Conservation (phyloP, 2,329 filamentous ascomycete species). For the Teratosphaeria destructans region DNA sequence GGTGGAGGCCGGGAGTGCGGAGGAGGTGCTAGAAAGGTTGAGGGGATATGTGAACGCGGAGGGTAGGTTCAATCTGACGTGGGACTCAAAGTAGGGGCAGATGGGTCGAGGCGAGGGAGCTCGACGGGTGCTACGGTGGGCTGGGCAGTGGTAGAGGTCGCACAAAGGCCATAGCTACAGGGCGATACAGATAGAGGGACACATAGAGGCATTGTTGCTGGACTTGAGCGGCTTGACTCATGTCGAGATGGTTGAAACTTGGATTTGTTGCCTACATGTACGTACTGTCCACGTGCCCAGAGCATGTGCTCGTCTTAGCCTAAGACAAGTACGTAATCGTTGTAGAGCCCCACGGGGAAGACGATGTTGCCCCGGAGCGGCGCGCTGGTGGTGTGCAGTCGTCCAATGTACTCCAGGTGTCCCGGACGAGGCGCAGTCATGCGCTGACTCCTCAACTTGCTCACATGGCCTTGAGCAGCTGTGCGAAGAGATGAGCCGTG, state of each 20-base stretch:
- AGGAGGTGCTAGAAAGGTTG: conserved; percentile 62
- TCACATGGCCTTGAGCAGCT: not conserved
- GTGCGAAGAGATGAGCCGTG: not conserved
- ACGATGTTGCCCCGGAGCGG: too few species aligned
- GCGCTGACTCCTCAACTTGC: not conserved
- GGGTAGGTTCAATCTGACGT: conserved; percentile 70
- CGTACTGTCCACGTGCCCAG: not conserved
- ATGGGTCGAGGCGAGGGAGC: not conserved
- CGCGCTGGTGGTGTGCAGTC: too few species aligned
- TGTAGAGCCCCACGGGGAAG: too few species aligned
- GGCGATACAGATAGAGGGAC: not conserved
- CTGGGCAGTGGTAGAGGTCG: not conserved
- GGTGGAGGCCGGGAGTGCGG: conserved; percentile 60
- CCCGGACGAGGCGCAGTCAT: not conserved
- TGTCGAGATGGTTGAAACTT: too few species aligned
- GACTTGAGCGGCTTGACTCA: not conserved
- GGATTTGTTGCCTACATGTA: too few species aligned
- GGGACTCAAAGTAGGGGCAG: conserved; percentile 50
- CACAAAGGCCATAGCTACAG: not conserved
- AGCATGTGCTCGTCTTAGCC: too few species aligned
- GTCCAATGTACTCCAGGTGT: not conserved
- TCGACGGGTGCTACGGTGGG: not conserved
- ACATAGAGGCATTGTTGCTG: not conserved
- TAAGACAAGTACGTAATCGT: too few species aligned
- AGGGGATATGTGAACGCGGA: conserved; percentile 64